phyloP scores from a whole-genome alignment of 257 asterid species.

The Mentha longifolia region DNA sequence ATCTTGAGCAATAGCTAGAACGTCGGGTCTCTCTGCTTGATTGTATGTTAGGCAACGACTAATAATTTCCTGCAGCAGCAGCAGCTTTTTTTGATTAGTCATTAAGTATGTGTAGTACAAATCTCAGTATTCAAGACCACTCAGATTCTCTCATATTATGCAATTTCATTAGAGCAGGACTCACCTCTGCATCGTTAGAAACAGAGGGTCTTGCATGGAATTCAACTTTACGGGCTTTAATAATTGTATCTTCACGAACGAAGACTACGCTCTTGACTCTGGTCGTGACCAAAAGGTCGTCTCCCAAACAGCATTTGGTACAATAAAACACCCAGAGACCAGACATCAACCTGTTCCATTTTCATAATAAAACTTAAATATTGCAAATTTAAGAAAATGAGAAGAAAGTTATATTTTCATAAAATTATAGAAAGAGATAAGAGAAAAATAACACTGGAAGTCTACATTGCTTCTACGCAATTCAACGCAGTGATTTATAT shows the following conservation, averaged over 20 bases:
- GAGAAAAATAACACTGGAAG: neutral
- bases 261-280: conserved; percentile 85
- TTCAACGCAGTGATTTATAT: neutral
- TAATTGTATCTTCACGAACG: conserved; percentile 98
- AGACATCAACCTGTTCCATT: conserved; percentile 84
- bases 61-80: conserved; percentile 80
- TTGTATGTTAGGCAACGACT: conserved; percentile 90
- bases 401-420: neutral
- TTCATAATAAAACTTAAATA: neutral
- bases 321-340: conserved; percentile 93
- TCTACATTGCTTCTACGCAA: neutral
- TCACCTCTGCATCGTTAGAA: conserved; percentile 93
- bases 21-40: conserved; percentile 96
- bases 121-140: neutral
- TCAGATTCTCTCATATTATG: too few species aligned
- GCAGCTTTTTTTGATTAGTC: neutral
- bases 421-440: neutral
- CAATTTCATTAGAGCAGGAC: neutral
- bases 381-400: neutral
- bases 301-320: conserved; percentile 96
- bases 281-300: conserved; percentile 99
- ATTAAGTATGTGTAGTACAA: neutral
- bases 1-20: conserved; percentile 79
- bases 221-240: conserved; percentile 93
- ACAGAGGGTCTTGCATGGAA: conserved; percentile 90